These are phyloP conservation scores for Ambrosiella beaveri DNA, from an alignment of 2,329 filamentous ascomycete genomes.

Conservation along the genomic window DNA sequence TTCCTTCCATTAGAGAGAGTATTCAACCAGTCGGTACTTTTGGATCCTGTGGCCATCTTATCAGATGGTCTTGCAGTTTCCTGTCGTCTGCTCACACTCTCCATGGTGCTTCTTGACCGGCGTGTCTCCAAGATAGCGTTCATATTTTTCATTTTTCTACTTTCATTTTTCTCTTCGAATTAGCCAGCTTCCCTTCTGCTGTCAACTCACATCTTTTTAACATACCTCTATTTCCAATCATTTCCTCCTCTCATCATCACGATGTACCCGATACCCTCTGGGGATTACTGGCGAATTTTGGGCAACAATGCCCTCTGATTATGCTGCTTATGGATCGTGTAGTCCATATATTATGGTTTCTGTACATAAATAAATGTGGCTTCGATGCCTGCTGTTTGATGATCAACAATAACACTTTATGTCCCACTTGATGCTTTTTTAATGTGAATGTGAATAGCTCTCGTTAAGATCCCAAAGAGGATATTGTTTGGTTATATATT, in stretches of 20 bases:
- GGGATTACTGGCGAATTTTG: neutral
- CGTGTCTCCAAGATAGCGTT: neutral
- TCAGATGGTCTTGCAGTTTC: neutral
- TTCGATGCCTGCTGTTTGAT: neutral
- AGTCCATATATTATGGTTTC: neutral
- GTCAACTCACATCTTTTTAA: neutral
- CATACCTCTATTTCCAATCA: neutral
- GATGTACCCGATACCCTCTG: slow-evolving; percentile 4
- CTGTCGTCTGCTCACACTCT: neutral
- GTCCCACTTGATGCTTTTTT: neutral
- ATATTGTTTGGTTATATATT: neutral
- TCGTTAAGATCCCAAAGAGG: neutral
- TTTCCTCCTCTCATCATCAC: neutral
- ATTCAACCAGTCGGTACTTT: neutral
- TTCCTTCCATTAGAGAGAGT: neutral
- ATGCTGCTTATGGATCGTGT: neutral
- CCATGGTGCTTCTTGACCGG: neutral
- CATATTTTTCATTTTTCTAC: neutral
- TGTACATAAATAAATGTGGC: slow-evolving; percentile 1
- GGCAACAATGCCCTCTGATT: neutral
- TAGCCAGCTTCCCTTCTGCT: neutral
- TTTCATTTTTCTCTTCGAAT: neutral
- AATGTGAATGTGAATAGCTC: neutral
- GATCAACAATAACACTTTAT: neutral
- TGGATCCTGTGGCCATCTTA: neutral